Percentiles rank a stretch among this genome's conserved stretches.
phyloP scores from a whole-genome alignment of 2,329 filamentous ascomycete species.

The Periconia sp. region DNA sequence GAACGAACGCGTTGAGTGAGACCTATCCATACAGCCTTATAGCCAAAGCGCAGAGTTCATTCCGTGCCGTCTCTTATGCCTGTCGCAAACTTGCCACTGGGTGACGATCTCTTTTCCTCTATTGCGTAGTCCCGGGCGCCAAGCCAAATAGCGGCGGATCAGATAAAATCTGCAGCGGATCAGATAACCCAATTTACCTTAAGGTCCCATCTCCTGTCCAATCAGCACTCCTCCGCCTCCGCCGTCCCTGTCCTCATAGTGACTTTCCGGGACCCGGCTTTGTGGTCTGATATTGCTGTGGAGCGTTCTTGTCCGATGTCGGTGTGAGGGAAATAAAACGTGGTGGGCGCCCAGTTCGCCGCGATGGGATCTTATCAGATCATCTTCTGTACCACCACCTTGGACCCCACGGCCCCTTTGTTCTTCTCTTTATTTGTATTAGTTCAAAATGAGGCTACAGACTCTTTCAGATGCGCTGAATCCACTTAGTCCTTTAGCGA shows the following conservation, averaged over 20 bases:
- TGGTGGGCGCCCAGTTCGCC: slow-evolving; percentile 11
- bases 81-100: too few species aligned
- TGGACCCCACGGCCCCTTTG: slow-evolving; percentile 1
- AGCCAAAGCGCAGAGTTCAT: too few species aligned
- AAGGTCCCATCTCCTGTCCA: slow-evolving; percentile 9
- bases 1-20: too few species aligned
- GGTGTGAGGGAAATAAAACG: slow-evolving; percentile 24
- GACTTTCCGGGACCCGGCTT: slow-evolving; percentile 3
- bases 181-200: slow-evolving; percentile 17
- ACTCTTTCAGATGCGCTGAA: slow-evolving; percentile 28
- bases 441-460: slow-evolving; percentile 37
- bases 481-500: slow-evolving; percentile 20
- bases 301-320: slow-evolving; percentile 19
- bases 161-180: slow-evolving; percentile 27
- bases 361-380: slow-evolving; percentile 44
- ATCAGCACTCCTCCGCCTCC: slow-evolving; percentile 6
- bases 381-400: slow-evolving; percentile 24
- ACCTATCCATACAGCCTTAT: too few species aligned
- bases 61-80: too few species aligned
- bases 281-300: slow-evolving; percentile 10
- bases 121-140: slow-evolving; percentile 4
- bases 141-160: slow-evolving; percentile 22
- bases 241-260: slow-evolving; percentile 9
- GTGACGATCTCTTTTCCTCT: neutral
- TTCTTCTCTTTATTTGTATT: slow-evolving; percentile 5